These are phyloP conservation scores for Penstemon davidsonii DNA, from an alignment of 257 asterid species.

Conservation along the genomic window DNA sequence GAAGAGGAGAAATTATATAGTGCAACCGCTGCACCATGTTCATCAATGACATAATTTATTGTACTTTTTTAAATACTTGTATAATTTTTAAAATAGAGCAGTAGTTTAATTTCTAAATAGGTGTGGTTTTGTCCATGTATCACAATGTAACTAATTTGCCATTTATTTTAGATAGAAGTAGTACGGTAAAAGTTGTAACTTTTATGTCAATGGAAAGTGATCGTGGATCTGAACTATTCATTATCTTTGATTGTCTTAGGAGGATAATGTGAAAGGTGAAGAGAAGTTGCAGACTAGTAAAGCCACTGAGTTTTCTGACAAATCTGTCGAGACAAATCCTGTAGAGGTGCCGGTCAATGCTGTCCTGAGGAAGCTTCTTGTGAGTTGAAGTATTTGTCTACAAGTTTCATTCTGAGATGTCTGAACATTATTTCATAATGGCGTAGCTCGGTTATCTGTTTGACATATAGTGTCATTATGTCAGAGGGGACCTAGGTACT, in stretches of 20 bases:
- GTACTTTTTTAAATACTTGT: too few species aligned
- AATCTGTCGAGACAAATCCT: conserved; percentile 45
- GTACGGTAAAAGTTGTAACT: conserved; percentile 1
- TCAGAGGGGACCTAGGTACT: conserved; percentile 98
- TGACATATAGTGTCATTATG: conserved; percentile 30
- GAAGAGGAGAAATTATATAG: neutral
- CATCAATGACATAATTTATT: too few species aligned
- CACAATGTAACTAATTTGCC: neutral
- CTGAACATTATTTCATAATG: conserved; percentile 29
- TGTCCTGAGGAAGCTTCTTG: conserved; percentile 91
- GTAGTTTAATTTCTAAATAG: conserved; percentile 23
- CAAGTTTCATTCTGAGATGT: conserved; percentile 34
- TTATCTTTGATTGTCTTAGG: conserved; percentile 36
- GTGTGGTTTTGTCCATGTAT: conserved; percentile 33
- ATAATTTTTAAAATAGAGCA: too few species aligned
- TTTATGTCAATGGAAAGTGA: neutral
- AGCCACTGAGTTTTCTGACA: conserved; percentile 36
- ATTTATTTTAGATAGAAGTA: conserved; percentile 1
- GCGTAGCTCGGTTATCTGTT: conserved; percentile 29
- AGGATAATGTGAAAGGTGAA: conserved; percentile 46
- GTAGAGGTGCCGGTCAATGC: conserved; percentile 48
- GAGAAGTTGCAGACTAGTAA: conserved; percentile 38
- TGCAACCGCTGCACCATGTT: conserved; percentile 1
- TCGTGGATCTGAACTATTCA: conserved; percentile 8
- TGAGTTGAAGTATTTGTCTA: conserved; percentile 53